Conservation (phyloP, 371 early-diverging fungal genomes). For the Catenaria anguillulae region DNA sequence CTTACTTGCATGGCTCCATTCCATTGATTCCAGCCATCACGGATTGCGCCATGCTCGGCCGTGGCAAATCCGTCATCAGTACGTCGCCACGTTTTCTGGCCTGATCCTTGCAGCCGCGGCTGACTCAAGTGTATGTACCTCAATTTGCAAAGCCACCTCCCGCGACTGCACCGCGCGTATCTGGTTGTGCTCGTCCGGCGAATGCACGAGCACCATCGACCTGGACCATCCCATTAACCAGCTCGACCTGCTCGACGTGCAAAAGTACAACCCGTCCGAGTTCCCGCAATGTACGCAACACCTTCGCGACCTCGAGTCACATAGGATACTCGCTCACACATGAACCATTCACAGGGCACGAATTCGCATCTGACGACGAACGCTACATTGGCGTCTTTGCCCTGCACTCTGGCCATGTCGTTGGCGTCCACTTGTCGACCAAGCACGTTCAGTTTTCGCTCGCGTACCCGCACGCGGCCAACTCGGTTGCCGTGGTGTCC, state of each 20-base stretch:
- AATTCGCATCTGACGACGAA: background rate
- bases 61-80: background rate
- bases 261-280: background rate
- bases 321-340: too few species aligned
- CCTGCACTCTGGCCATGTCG: background rate
- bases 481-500: background rate
- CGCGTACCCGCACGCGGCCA: background rate
- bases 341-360: background rate
- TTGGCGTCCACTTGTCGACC: background rate
- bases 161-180: constrained; percentile 5
- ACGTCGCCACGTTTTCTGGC: too few species aligned
- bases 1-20: too few species aligned
- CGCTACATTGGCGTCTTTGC: background rate
- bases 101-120: too few species aligned
- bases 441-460: background rate
- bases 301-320: background rate
- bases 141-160: constrained; percentile 3
- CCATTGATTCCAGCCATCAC: background rate
- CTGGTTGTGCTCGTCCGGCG: background rate
- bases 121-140: too few species aligned
- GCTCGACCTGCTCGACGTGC: background rate
- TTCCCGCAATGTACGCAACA: background rate
- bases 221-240: background rate
- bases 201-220: too few species aligned
- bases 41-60: background rate